phyloP scores from a whole-genome alignment of 129 eudicot genomes.

The Flaveria bidentis region DNA sequence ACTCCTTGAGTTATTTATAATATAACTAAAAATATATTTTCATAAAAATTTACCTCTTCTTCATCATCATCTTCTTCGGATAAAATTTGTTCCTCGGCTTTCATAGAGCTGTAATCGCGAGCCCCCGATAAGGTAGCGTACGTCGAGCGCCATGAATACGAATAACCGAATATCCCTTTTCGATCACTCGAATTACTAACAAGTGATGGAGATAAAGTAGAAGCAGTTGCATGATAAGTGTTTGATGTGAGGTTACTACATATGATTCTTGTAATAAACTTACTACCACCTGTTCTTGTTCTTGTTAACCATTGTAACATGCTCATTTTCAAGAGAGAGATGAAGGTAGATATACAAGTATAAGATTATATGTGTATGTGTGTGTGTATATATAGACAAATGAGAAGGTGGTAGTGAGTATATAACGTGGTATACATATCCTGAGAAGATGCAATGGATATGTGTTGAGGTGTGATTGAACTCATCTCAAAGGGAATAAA shows the following conservation, averaged over 20 bases:
- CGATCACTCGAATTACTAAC: neutral
- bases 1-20: too few relatives aligned
- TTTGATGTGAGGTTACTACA: neutral
- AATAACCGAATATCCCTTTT: neutral
- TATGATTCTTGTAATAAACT: neutral
- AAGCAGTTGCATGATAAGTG: conserved; percentile 1
- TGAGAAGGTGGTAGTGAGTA: too few relatives aligned
- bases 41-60: neutral
- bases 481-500: too few relatives aligned
- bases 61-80: conserved; percentile 7
- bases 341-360: neutral
- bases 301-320: neutral
- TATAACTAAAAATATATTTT: too few relatives aligned
- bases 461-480: too few relatives aligned
- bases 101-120: neutral
- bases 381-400: too few relatives aligned
- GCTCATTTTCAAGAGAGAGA: neutral
- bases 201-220: neutral
- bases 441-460: too few relatives aligned
- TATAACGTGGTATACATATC: too few relatives aligned
- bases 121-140: neutral
- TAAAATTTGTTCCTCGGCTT: neutral
- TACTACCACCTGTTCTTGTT: neutral
- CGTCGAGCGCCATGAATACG: neutral
- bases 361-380: too few relatives aligned